phyloP scores from a whole-genome alignment of 176 grass and related monocot species.

The Saccharum spontaneum region DNA sequence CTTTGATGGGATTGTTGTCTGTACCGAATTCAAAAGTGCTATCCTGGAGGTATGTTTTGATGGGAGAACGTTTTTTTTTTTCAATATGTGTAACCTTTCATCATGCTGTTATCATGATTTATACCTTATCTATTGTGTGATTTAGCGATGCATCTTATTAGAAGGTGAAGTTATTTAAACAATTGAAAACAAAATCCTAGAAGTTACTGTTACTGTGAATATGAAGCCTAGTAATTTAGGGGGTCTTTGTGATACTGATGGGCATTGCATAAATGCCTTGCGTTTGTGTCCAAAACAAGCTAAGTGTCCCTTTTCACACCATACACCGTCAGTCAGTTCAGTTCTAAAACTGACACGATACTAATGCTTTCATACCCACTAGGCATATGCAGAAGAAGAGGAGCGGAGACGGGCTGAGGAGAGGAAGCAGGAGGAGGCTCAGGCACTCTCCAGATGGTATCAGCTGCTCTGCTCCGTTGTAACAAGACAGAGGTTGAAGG shows the following conservation, averaged over 20 bases:
- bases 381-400: constrained; percentile 84
- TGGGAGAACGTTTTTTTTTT: neutral
- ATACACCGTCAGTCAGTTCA: neutral
- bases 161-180: neutral
- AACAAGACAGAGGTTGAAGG: constrained; percentile 77
- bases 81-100: neutral
- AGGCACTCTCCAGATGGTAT: constrained; percentile 89
- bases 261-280: constrained; percentile 4
- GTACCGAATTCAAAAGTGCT: constrained; percentile 64
- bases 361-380: neutral
- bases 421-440: constrained; percentile 61
- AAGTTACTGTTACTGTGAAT: neutral
- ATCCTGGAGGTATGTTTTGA: constrained; percentile 78
- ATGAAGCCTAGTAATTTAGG: neutral
- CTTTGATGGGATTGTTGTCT: constrained; percentile 89
- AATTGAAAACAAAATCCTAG: neutral
- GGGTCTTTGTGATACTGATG: neutral
- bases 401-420: constrained; percentile 57
- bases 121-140: neutral
- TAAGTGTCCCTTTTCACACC: neutral
- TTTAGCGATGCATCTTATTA: neutral
- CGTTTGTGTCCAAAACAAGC: neutral
- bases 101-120: neutral
- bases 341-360: constrained; percentile 6
- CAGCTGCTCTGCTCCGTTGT: constrained; percentile 80